Conservation (phyloP, 2,329 filamentous ascomycete species). For the Penicillium sp. region DNA sequence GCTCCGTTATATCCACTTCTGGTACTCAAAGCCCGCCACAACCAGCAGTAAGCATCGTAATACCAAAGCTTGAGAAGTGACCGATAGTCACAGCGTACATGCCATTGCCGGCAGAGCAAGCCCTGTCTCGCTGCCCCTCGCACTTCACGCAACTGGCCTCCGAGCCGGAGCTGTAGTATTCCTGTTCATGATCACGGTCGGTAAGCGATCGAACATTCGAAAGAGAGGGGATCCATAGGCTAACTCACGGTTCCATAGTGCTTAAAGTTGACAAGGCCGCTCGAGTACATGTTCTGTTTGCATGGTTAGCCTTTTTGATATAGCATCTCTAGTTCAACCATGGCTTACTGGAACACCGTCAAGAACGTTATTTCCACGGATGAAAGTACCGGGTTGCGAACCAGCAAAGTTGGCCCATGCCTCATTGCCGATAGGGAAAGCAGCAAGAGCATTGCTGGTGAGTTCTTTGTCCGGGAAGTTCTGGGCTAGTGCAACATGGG, state of each 20-base stretch:
- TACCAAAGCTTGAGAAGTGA: conserved; percentile 22
- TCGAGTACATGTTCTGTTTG: conserved; percentile 23
- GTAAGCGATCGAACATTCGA: neutral
- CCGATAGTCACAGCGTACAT: conserved; percentile 18
- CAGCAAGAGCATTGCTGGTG: conserved; percentile 27
- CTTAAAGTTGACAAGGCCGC: conserved; percentile 16
- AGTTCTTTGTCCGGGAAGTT: conserved; percentile 26
- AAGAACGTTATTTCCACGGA: conserved; percentile 22
- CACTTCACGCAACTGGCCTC: conserved; percentile 14
- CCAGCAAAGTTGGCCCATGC: conserved; percentile 21
- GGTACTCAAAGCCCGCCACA: conserved; percentile 8
- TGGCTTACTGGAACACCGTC: conserved; percentile 24
- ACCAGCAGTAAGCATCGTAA: conserved; percentile 17
- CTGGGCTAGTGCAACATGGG: conserved; percentile 25
- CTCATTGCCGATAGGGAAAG: conserved; percentile 27
- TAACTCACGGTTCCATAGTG: conserved; percentile 24
- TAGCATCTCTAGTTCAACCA: neutral
- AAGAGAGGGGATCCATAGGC: neutral
- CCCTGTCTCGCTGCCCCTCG: conserved; percentile 19
- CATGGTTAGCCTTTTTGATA: neutral
- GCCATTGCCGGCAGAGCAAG: conserved; percentile 25
- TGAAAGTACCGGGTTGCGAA: conserved; percentile 19
- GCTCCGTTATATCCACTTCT: neutral
- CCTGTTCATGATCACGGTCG: conserved; percentile 7
- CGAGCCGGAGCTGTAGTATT: conserved; percentile 24